phyloP scores from a whole-genome alignment of 371 early-diverging fungal species.

The Apophysomyces variabilis region DNA sequence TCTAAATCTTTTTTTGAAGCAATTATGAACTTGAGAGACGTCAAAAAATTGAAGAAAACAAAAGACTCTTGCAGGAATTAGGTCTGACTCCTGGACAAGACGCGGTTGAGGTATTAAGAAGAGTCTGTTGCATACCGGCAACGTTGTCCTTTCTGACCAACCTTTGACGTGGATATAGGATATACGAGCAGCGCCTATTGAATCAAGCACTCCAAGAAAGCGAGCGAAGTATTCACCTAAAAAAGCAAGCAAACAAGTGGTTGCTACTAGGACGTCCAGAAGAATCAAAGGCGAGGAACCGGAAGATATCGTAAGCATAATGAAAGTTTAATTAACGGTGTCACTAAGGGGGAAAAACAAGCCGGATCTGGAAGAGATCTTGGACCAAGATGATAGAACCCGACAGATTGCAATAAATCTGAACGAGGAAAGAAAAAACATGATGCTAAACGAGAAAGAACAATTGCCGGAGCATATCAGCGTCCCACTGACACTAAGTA shows the following conservation, averaged over 20 bases:
- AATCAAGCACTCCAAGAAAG: slow-evolving; percentile 19
- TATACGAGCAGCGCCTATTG: background rate
- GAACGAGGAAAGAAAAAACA: slow-evolving; percentile 3
- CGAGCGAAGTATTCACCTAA: slow-evolving; percentile 14
- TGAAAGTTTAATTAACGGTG: background rate
- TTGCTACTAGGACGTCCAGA: slow-evolving; percentile 34
- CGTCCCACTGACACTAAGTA: slow-evolving; percentile 45
- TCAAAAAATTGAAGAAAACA: slow-evolving; percentile 45
- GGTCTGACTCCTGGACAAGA: slow-evolving; percentile 25
- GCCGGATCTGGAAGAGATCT: slow-evolving; percentile 36
- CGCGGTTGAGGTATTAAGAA: background rate
- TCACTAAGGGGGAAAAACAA: slow-evolving; percentile 7
- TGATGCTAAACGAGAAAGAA: slow-evolving; percentile 11
- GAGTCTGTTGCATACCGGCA: background rate
- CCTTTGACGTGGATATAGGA: background rate
- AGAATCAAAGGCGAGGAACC: slow-evolving; percentile 46
- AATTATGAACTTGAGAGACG: slow-evolving; percentile 47
- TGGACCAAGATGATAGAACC: slow-evolving; percentile 43
- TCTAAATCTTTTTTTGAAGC: slow-evolving; percentile 20
- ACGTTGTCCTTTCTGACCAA: background rate
- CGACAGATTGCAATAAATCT: slow-evolving; percentile 21
- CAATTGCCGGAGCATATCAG: slow-evolving; percentile 20
- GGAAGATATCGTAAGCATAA: slow-evolving; percentile 38
- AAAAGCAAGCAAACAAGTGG: slow-evolving; percentile 3
- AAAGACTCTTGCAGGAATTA: slow-evolving; percentile 39